Percentiles rank a stretch among this genome's conserved stretches.
phyloP scores from a whole-genome alignment of 129 eudicot genomes.

The Arctium lappa region DNA sequence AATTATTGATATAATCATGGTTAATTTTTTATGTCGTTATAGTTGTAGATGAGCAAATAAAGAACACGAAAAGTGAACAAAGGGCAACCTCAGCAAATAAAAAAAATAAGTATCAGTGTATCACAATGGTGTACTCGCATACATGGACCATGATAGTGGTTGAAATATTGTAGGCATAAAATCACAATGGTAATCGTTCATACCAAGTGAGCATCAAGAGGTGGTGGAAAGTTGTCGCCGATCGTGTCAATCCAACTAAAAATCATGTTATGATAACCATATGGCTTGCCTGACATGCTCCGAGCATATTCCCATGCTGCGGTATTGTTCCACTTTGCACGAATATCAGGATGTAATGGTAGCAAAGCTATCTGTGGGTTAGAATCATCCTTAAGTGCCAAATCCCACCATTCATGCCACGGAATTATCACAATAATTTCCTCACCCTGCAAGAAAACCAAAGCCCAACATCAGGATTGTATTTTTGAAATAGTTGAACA shows the following conservation, averaged over 20 bases:
- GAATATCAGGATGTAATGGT: constrained; percentile 69
- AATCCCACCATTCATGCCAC: constrained; percentile 81
- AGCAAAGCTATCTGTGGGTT: constrained; percentile 69
- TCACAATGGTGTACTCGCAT: no score
- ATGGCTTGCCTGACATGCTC: constrained; percentile 92
- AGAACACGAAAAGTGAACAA: no score
- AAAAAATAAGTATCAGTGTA: no score
- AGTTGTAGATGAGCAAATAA: no score
- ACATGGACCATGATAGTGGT: not conserved
- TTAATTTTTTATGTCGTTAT: no score
- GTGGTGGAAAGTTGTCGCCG: constrained; percentile 95
- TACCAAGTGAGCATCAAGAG: constrained; percentile 99
- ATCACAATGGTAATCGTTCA: not conserved
- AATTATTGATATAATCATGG: constrained; percentile 7
- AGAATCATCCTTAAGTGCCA: constrained; percentile 62
- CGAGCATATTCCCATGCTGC: constrained; percentile 98
- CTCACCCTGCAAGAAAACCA: constrained; percentile 52
- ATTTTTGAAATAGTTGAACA: no score
- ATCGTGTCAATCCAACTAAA: constrained; percentile 99
- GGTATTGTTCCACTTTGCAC: constrained; percentile 61
- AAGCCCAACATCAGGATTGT: not conserved
- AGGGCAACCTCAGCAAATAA: no score
- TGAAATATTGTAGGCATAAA: not conserved
- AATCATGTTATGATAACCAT: constrained; percentile 98
- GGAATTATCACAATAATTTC: constrained; percentile 60